Percentiles rank a stretch among this genome's conserved stretches.
phyloP scores from a whole-genome alignment of 1,284 basidiomycete species.

The Fistulinella staudtii region DNA sequence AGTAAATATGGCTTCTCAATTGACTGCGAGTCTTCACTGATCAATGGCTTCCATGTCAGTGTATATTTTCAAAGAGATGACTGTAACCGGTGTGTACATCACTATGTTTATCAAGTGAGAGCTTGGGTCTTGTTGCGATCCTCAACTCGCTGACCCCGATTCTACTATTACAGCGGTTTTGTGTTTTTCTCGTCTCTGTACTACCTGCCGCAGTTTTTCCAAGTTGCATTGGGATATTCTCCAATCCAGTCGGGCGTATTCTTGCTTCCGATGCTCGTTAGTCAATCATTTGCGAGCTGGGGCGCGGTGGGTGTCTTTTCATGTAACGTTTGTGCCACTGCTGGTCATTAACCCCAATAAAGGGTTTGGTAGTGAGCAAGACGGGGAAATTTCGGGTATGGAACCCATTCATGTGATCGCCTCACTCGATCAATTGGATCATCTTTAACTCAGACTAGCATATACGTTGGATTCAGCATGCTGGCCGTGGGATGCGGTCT shows the following conservation, averaged over 20 bases:
- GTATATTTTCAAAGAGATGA: constrained; percentile 69
- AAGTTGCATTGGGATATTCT: constrained; percentile 59
- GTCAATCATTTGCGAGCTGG: constrained; percentile 57
- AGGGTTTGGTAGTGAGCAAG: constrained; percentile 60
- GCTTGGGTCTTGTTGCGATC: too few relatives aligned
- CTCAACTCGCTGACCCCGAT: too few relatives aligned
- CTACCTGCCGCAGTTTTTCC: constrained; percentile 74
- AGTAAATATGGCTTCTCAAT: constrained; percentile 40
- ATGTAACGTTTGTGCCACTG: neutral
- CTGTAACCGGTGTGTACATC: constrained; percentile 65
- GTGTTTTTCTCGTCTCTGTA: constrained; percentile 59
- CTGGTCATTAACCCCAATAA: constrained; percentile 9
- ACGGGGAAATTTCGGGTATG: constrained; percentile 64
- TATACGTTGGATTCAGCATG: constrained; percentile 63
- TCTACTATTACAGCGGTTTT: constrained; percentile 40
- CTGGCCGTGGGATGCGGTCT: constrained; percentile 71
- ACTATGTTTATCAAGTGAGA: constrained; percentile 62
- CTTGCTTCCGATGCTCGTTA: constrained; percentile 39
- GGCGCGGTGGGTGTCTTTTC: constrained; percentile 39
- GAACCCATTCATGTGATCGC: neutral
- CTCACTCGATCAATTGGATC: neutral
- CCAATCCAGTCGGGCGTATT: constrained; percentile 30
- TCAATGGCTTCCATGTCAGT: constrained; percentile 35
- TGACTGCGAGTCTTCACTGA: neutral
- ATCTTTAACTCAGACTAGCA: constrained; percentile 42